phyloP scores from a whole-genome alignment of 2,329 filamentous ascomycete genomes.

The Aspergillus texensis region DNA sequence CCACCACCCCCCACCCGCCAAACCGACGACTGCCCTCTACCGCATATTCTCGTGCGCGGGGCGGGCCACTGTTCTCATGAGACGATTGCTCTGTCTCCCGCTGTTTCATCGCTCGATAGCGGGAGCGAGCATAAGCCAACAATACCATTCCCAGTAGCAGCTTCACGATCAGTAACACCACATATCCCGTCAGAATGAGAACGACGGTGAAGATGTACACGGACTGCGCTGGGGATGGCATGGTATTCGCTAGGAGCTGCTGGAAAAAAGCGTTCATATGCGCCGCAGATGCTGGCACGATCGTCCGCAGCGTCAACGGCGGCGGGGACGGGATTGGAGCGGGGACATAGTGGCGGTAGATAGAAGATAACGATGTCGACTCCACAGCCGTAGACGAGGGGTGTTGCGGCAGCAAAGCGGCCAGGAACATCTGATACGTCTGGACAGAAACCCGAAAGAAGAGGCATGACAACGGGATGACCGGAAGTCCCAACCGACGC shows the following conservation, averaged over 20 bases:
- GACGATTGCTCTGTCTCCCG: slow-evolving; percentile 51
- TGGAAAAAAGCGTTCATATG: slow-evolving; percentile 43
- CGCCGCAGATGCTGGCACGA: slow-evolving; percentile 58
- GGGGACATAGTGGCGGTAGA: slow-evolving; percentile 56
- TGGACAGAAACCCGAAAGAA: slow-evolving; percentile 94
- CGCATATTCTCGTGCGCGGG: slow-evolving; percentile 50
- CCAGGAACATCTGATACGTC: slow-evolving; percentile 97
- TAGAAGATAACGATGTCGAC: slow-evolving; percentile 44
- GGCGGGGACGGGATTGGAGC: slow-evolving; percentile 66
- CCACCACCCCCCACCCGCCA: slow-evolving; percentile 82
- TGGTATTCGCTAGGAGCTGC: slow-evolving; percentile 43
- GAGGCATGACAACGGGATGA: slow-evolving; percentile 88
- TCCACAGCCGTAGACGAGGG: slow-evolving; percentile 48
- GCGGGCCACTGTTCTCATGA: slow-evolving; percentile 22
- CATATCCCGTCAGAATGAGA: slow-evolving; percentile 81
- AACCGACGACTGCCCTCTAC: slow-evolving; percentile 74
- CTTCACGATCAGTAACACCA: slow-evolving; percentile 82
- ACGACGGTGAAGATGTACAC: slow-evolving; percentile 66
- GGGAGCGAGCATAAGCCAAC: slow-evolving; percentile 73
- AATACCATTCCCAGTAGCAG: slow-evolving; percentile 86
- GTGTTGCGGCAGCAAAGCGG: slow-evolving; percentile 78
- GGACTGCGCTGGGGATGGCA: slow-evolving; percentile 45
- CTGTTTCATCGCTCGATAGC: slow-evolving; percentile 80
- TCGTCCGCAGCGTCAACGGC: slow-evolving; percentile 61
- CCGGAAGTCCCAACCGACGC: slow-evolving; percentile 82